Base-by-base conservation (phyloP, 2,329 filamentous ascomycete species). In the Madurella fahalii region DNA sequence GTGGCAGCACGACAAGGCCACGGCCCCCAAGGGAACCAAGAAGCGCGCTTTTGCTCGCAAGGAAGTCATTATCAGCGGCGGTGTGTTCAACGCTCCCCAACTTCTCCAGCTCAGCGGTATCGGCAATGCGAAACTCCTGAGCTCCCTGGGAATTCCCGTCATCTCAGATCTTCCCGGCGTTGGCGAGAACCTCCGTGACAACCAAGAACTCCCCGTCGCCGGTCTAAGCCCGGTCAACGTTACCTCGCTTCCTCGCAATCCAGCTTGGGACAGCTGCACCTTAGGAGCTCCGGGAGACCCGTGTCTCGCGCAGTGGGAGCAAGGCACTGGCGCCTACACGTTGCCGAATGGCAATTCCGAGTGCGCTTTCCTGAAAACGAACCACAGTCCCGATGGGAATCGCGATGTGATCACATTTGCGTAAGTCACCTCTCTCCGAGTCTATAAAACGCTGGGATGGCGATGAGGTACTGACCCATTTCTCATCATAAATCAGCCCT, bases 21-120 rank as follows among this genome's bases (percentile, higher is more conserved):
- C 45, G 12, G 61, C 50, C 57, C 63, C 57, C 8, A 65, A 62
- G 40, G 68, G 68, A 7, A 58, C 62, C 9, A 53, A 46, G 40
- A 62, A 61, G 40, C 50, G 48, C 1, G 64, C 61, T 2, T 61
- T 52, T 5, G 65, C 66, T 12, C 58, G 58, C 20, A 70, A 69
- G 37, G 78, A 81, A 58, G 72, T 81, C 17, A 78, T 81, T 41
- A 56, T 81, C 15, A 70, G 72, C 0, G 76, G 74, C 1, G 78
- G 79, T 12, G 68, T 72, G 1, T 76, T 79, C 61, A 76, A 78
- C 63, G 72, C 74, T 4, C 78, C 78, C 1, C 74, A 79, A 54
- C 70, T 81, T 4, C 72, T 81, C 2, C 76, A 78, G 66, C 69
- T 80, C 1, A 78, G 75, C 47, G 78, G 79, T 9, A 68, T 81